Evolutionary conservation across 805 yeast species (phyloP).

Genomic region (Nakazawaea holstii): DNA sequence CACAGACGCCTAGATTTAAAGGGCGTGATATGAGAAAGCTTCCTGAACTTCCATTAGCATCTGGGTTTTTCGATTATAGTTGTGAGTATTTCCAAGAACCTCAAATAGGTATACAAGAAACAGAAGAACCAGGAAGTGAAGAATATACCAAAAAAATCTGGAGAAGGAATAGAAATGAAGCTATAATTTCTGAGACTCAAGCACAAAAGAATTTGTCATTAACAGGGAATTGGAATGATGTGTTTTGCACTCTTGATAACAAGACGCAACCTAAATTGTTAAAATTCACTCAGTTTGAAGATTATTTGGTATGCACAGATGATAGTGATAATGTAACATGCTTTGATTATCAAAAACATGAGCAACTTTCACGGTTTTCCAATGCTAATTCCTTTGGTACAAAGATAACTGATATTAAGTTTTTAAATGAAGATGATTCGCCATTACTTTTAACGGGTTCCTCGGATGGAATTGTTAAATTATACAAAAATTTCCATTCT

Average conservation of each 20-base stretch:
- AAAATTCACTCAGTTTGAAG: slow-evolving; percentile 87
- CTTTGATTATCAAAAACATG: slow-evolving; percentile 77
- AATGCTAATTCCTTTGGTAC: slow-evolving; percentile 87
- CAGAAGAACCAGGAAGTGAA: slow-evolving; percentile 89
- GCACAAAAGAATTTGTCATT: slow-evolving; percentile 80
- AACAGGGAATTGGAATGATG: slow-evolving; percentile 79
- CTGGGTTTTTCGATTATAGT: slow-evolving; percentile 68
- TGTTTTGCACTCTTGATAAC: slow-evolving; percentile 55
- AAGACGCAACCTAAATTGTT: slow-evolving; percentile 75
- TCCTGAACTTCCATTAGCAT: slow-evolving; percentile 48
- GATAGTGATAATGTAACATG: slow-evolving; percentile 78
- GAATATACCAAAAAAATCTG: slow-evolving; percentile 78
- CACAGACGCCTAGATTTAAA: slow-evolving; percentile 52
- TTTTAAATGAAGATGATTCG: slow-evolving; percentile 87
- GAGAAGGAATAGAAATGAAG: slow-evolving; percentile 87
- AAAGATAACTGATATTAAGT: slow-evolving; percentile 77
- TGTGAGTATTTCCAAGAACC: slow-evolving; percentile 96
- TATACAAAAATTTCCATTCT: slow-evolving; percentile 72
- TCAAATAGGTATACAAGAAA: slow-evolving; percentile 78
- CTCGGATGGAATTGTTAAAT: slow-evolving; percentile 88
- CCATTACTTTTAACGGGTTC: slow-evolving; percentile 85
- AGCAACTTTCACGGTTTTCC: slow-evolving; percentile 61
- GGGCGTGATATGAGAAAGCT: slow-evolving; percentile 21
- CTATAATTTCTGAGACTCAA: slow-evolving; percentile 83
- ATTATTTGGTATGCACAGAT: slow-evolving; percentile 72